These are phyloP conservation scores for Lactifluus hygrophoroides DNA, from an alignment of 768 basidiomycete species.

Conservation along the genomic window DNA sequence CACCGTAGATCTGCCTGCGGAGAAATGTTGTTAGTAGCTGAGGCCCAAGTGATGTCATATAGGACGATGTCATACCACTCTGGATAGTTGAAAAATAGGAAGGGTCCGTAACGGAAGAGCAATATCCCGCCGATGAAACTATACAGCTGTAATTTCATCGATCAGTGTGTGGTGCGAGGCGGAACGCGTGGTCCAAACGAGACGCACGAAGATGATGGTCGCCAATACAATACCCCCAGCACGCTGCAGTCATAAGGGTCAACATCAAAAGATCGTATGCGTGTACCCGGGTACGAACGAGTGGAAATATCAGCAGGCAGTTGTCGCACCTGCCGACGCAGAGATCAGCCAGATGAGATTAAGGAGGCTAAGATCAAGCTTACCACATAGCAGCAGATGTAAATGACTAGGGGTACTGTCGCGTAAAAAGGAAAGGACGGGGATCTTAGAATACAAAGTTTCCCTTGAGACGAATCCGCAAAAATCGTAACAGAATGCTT, in stretches of 20 bases:
- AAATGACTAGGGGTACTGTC: conserved; percentile 12
- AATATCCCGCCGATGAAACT: conserved; percentile 59
- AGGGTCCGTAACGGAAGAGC: conserved; percentile 53
- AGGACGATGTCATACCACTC: conserved; percentile 43
- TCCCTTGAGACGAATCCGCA: not conserved
- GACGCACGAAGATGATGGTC: conserved; percentile 48
- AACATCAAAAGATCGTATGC: conserved; percentile 6
- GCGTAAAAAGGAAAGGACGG: not conserved
- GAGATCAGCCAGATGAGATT: not conserved
- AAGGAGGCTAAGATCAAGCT: not conserved
- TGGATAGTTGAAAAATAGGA: conserved; percentile 52
- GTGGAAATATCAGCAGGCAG: conserved; percentile 63
- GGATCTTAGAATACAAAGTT: not conserved
- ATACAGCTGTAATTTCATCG: conserved; percentile 40
- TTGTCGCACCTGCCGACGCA: conserved; percentile 58
- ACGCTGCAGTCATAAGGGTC: conserved; percentile 35
- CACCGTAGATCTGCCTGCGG: conserved; percentile 59
- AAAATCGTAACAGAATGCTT: conserved; percentile 7
- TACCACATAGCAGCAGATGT: conserved; percentile 12
- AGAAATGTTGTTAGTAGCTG: not conserved
- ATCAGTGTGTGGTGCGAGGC: conserved; percentile 9
- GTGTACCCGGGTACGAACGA: conserved; percentile 38
- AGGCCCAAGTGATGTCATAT: not conserved
- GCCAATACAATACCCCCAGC: conserved; percentile 68
- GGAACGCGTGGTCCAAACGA: not conserved